Evolutionary conservation across 2,329 filamentous ascomycete species (phyloP).

Genomic region (Mycosphaerella sp.): DNA sequence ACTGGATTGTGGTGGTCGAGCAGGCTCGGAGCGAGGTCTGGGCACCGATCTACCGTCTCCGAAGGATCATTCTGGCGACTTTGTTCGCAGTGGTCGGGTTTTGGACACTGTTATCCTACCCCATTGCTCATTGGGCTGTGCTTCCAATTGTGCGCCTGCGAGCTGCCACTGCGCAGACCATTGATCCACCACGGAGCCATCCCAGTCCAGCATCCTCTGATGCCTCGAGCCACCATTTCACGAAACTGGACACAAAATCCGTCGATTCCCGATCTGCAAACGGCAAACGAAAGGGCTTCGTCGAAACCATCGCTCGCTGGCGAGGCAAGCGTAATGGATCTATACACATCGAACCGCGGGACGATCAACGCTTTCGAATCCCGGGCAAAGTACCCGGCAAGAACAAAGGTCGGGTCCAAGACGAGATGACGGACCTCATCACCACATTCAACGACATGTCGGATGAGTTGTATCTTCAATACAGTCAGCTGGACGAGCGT

Average conservation of each 20-base stretch:
- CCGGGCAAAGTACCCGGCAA: constrained; percentile 69
- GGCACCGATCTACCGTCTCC: constrained; percentile 67
- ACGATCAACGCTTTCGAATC: constrained; percentile 63
- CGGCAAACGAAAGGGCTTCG: constrained; percentile 25
- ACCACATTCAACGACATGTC: constrained; percentile 89
- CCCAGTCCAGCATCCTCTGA: constrained; percentile 6
- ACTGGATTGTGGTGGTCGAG: constrained; percentile 80
- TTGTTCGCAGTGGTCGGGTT: constrained; percentile 73
- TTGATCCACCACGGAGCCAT: constrained; percentile 53
- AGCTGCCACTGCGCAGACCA: constrained; percentile 65
- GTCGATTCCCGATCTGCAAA: not conserved
- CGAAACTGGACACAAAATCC: constrained; percentile 1
- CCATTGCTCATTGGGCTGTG: constrained; percentile 75
- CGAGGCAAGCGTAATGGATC: constrained; percentile 18
- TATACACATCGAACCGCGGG: constrained; percentile 32
- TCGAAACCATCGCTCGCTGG: constrained; percentile 34
- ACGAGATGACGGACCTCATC: constrained; percentile 78
- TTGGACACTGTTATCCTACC: constrained; percentile 64
- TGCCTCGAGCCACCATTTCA: constrained; percentile 1
- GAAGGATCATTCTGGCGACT: constrained; percentile 72
- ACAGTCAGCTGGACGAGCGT: constrained; percentile 74
- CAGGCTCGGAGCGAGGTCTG: constrained; percentile 68
- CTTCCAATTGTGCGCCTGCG: constrained; percentile 71
- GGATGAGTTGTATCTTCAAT: constrained; percentile 81
- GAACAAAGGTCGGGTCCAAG: constrained; percentile 66